A percentile compares a stretch with the other conserved stretches of the same genome.
phyloP scores from a whole-genome alignment of 495 filamentous ascomycete species.

The Xylaria grammica region DNA sequence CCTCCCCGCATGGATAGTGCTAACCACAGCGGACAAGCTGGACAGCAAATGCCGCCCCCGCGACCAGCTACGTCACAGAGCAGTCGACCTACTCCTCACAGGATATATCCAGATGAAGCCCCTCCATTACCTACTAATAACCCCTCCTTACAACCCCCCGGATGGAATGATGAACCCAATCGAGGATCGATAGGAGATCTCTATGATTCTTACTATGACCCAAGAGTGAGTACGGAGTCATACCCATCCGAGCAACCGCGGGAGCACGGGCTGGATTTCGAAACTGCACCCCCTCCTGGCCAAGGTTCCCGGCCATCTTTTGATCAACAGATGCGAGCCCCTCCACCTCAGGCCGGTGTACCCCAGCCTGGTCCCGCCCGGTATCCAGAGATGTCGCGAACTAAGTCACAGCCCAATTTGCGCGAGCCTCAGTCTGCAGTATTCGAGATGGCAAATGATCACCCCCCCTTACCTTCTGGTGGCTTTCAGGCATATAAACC shows the following conservation, averaged over 20 bases:
- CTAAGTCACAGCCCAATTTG: constrained; percentile 72
- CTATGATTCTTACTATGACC: constrained; percentile 63
- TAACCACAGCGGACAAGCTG: constrained; percentile 50
- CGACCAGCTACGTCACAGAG: constrained; percentile 58
- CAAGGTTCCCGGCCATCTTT: constrained; percentile 52
- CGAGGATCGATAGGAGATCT: constrained; percentile 54
- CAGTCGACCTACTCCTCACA: constrained; percentile 50
- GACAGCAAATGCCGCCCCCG: constrained; percentile 49
- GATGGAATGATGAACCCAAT: constrained; percentile 38
- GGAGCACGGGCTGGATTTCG: constrained; percentile 76
- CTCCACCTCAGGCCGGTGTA: constrained; percentile 34
- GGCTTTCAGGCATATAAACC: constrained; percentile 45
- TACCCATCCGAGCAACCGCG: constrained; percentile 43
- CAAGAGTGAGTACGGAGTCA: constrained; percentile 35
- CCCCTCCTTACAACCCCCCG: constrained; percentile 29
- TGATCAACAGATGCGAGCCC: constrained; percentile 49
- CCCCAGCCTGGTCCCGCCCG: constrained; percentile 49
- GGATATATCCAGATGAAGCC: constrained; percentile 49
- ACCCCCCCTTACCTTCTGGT: constrained; percentile 55
- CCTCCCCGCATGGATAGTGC: constrained; percentile 42
- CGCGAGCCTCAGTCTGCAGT: constrained; percentile 65
- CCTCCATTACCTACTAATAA: constrained; percentile 42
- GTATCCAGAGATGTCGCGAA: constrained; percentile 53
- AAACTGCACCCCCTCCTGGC: constrained; percentile 57
- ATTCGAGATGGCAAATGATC: constrained; percentile 72